Percentiles rank a stretch among this genome's conserved stretches.
Evolutionary conservation across 441 rosid species (phyloP).

Genomic region (Erysimum cheiri): DNA sequence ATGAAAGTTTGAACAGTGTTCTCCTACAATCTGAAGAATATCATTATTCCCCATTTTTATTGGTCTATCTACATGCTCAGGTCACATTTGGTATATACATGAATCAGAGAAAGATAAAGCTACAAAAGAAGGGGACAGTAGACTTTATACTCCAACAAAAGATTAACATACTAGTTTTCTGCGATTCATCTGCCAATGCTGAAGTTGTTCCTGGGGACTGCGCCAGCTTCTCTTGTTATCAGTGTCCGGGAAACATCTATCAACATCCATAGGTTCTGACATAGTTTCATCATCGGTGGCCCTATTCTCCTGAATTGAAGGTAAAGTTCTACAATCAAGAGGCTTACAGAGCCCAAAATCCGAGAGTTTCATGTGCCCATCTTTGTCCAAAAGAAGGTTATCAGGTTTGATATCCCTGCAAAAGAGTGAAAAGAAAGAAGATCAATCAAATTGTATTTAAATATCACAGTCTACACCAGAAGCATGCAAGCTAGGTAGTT

Average conservation of each 20-base stretch:
- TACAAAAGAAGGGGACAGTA: slow-evolving; percentile 10
- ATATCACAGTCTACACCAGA: slow-evolving; percentile 30
- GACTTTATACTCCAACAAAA: slow-evolving; percentile 9
- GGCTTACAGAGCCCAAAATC: slow-evolving; percentile 99
- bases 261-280: slow-evolving; percentile 86
- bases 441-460: slow-evolving; percentile 17
- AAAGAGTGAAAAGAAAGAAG: slow-evolving; percentile 32
- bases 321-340: slow-evolving; percentile 81
- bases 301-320: slow-evolving; percentile 79
- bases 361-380: slow-evolving; percentile 97
- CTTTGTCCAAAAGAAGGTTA: slow-evolving; percentile 90
- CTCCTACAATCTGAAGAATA: slow-evolving; percentile 22
- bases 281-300: slow-evolving; percentile 65
- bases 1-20: slow-evolving; percentile 15
- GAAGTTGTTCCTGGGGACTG: slow-evolving; percentile 91
- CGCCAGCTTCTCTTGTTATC: slow-evolving; percentile 82
- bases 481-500: slow-evolving; percentile 28
- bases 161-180: slow-evolving; percentile 74
- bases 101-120: slow-evolving; percentile 4
- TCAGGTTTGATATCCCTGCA: slow-evolving; percentile 97
- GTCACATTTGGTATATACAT: slow-evolving; percentile 17
- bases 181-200: slow-evolving; percentile 99
- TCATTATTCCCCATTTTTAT: slow-evolving; percentile 10
- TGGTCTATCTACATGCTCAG: slow-evolving; percentile 23
- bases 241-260: slow-evolving; percentile 75